Conservation (phyloP, 129 eudicot species). For the Apium graveolens region DNA sequence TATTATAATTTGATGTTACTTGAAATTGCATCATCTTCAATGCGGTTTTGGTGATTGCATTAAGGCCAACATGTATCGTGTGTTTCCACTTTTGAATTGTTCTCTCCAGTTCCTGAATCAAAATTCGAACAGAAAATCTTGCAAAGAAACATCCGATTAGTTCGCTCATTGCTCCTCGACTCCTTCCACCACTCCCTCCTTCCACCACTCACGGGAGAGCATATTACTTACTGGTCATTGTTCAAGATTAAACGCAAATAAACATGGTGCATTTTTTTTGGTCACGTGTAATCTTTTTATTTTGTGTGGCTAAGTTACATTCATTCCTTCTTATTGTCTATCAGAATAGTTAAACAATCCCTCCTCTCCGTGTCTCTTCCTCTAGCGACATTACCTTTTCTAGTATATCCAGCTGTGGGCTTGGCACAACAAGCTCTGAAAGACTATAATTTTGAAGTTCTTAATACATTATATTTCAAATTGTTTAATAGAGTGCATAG, state of each 20-base stretch:
- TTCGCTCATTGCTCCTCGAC: too few species aligned
- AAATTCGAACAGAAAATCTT: too few species aligned
- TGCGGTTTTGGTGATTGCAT: not conserved
- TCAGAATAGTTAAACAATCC: not conserved
- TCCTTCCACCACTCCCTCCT: too few species aligned
- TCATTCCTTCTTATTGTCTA: not conserved
- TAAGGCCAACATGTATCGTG: too few species aligned
- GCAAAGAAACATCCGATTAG: too few species aligned
- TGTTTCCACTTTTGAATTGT: not conserved
- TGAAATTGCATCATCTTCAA: not conserved
- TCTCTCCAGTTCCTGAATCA: too few species aligned
- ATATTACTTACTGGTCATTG: too few species aligned
- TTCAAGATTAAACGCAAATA: too few species aligned
- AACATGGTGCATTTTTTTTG: not conserved
- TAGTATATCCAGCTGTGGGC: not conserved
- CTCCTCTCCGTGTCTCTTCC: not conserved
- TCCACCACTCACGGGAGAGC: too few species aligned
- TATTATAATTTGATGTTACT: not conserved
- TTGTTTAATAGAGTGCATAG: not conserved
- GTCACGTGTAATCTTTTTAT: not conserved
- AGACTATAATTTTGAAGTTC: not conserved
- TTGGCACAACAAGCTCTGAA: not conserved
- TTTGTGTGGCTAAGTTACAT: too few species aligned
- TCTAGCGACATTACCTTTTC: not conserved
- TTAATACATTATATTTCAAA: not conserved